Evolutionary conservation across 2,329 filamentous ascomycete species (phyloP).

Genomic region (Aspergillus sp.): DNA sequence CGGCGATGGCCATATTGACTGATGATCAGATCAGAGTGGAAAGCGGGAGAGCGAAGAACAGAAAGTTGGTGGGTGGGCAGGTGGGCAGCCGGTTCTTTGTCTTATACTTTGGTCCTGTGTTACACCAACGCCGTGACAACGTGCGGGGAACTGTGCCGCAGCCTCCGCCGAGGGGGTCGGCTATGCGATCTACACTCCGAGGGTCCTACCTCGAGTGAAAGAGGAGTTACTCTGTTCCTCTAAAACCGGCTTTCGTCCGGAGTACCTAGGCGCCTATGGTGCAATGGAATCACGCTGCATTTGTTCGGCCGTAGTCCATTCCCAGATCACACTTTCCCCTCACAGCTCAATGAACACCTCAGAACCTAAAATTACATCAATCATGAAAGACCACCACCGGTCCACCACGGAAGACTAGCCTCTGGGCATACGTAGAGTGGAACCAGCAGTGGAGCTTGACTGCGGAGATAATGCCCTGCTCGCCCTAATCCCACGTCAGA

Average conservation of each 20-base stretch:
- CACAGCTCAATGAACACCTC: background rate
- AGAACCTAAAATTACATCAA: too few species aligned
- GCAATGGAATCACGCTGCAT: too few species aligned
- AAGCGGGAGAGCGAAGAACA: background rate
- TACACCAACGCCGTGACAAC: background rate
- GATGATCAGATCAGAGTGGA: background rate
- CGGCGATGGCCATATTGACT: background rate
- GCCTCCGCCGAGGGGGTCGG: background rate
- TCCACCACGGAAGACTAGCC: background rate
- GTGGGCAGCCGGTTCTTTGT: background rate
- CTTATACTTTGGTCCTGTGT: background rate
- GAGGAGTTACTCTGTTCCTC: background rate
- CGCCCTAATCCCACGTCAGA: background rate
- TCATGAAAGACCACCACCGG: too few species aligned
- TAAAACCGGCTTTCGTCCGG: too few species aligned
- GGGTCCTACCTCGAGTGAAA: background rate
- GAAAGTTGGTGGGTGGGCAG: too few species aligned
- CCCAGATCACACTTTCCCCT: too few species aligned
- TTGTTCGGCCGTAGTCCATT: too few species aligned
- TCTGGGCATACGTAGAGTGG: background rate
- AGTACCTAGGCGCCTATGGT: too few species aligned
- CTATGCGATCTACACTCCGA: background rate
- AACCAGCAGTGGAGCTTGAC: background rate
- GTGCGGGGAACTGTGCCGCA: background rate
- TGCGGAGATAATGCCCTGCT: background rate